Evolutionary conservation across 1,284 basidiomycete genomes (phyloP).

Genomic region (Pseudozyma pruni): DNA sequence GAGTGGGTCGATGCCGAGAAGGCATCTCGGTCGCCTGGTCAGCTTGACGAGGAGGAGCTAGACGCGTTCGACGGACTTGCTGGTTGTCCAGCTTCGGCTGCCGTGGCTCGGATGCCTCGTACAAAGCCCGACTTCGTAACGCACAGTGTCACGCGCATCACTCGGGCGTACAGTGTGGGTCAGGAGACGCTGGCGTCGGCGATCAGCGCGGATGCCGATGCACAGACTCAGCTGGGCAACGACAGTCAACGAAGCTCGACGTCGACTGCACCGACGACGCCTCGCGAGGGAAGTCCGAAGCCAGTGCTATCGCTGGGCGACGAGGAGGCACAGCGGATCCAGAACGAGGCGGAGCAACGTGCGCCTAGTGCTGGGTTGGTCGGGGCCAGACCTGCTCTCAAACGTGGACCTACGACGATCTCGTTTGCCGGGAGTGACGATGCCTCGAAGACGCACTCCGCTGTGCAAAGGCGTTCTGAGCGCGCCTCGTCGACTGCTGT

Average conservation of each 20-base stretch:
- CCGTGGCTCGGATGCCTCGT: conserved; percentile 31
- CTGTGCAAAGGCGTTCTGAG: conserved; percentile 1
- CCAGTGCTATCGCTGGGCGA: conserved; percentile 30
- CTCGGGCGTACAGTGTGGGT: conserved; percentile 16
- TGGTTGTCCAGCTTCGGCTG: conserved; percentile 42
- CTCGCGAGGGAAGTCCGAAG: conserved; percentile 15
- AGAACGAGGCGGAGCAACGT: conserved; percentile 32
- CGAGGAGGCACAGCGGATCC: conserved; percentile 38
- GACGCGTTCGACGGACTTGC: conserved; percentile 67
- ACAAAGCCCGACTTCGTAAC: conserved; percentile 20
- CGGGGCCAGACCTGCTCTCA: conserved; percentile 5
- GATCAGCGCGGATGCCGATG: not conserved
- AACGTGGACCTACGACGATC: conserved; percentile 22
- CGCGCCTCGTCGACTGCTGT: not conserved
- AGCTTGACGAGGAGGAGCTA: conserved; percentile 67
- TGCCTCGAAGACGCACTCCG: not conserved
- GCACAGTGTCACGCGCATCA: not conserved
- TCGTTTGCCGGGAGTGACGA: conserved; percentile 16
- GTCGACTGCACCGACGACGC: conserved; percentile 34
- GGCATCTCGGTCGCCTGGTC: not conserved
- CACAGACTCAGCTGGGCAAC: not conserved
- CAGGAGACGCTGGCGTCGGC: conserved; percentile 16
- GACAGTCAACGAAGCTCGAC: conserved; percentile 14
- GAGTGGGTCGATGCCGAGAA: conserved; percentile 1
- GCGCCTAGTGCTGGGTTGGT: conserved; percentile 2